Conservation (phyloP, 164 flowering plant species). For the Magnolia changhungtana region DNA sequence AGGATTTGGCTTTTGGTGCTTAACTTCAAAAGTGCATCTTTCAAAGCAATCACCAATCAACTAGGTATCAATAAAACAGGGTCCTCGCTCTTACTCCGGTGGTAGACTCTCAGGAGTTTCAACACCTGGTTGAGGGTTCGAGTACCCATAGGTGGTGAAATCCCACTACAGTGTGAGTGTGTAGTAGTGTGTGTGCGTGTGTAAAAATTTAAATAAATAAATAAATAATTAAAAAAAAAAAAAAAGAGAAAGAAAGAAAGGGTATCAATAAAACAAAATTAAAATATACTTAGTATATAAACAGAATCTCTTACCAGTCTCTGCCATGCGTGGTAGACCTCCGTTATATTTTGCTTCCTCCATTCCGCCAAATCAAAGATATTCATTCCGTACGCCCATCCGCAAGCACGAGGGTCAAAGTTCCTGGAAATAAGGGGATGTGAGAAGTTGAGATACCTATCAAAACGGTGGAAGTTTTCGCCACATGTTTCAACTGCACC, state of each 20-base stretch:
- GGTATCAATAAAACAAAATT: background rate
- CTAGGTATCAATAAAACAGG: background rate
- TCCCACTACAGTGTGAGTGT: too few species aligned
- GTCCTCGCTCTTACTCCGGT: too few species aligned
- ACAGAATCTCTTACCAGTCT: conserved; percentile 16
- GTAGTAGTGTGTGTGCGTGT: too few species aligned
- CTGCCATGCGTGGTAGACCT: conserved; percentile 24
- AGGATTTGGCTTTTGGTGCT: too few species aligned
- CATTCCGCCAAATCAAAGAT: conserved; percentile 27
- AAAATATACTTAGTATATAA: background rate
- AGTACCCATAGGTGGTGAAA: too few species aligned
- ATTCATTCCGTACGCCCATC: conserved; percentile 32
- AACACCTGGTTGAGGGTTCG: too few species aligned
- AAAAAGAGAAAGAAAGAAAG: too few species aligned
- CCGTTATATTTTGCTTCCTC: conserved; percentile 25
- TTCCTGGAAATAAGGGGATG: conserved; percentile 25
- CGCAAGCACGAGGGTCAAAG: conserved; percentile 23
- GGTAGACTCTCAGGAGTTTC: too few species aligned
- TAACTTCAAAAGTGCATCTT: too few species aligned
- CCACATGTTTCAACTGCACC: conserved; percentile 73
- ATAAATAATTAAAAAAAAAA: too few species aligned
- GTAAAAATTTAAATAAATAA: too few species aligned
- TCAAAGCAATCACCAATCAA: too few species aligned
- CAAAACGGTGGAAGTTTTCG: conserved; percentile 27
- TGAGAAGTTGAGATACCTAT: conserved; percentile 29